A percentile compares a stretch with the other conserved stretches of the same genome.
These are phyloP conservation scores for Aspergillus phoenicis DNA, from an alignment of 2,329 filamentous ascomycete genomes.

Conservation along the genomic window DNA sequence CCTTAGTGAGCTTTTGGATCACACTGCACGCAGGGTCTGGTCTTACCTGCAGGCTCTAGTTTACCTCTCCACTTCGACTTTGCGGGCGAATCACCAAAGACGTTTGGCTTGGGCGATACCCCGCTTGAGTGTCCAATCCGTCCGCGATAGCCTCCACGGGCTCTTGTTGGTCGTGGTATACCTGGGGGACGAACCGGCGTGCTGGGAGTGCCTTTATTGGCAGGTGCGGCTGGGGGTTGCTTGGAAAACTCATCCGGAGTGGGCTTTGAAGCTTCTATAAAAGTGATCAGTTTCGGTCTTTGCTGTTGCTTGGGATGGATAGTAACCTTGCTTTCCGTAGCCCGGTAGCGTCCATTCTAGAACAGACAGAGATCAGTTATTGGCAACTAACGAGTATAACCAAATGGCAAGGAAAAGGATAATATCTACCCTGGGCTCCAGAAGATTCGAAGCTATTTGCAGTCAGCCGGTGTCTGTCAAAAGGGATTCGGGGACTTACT, in stretches of 20 bases:
- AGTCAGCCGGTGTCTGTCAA: slow-evolving; percentile 2
- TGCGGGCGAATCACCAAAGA: slow-evolving; percentile 25
- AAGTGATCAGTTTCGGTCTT: not conserved
- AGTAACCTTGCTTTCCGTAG: slow-evolving; percentile 19
- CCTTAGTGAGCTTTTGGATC: not conserved
- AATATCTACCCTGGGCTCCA: slow-evolving; percentile 27
- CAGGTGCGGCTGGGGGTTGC: not conserved
- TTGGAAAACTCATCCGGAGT: slow-evolving; percentile 6
- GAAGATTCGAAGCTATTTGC: slow-evolving; percentile 24
- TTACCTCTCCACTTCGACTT: slow-evolving; percentile 31
- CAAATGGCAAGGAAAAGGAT: not conserved
- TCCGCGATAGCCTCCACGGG: slow-evolving; percentile 9
- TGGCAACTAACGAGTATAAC: not conserved
- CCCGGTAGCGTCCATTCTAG: slow-evolving; percentile 29
- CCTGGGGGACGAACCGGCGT: slow-evolving; percentile 2
- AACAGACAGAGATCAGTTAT: not conserved
- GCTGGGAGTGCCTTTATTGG: not conserved
- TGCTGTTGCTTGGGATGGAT: not conserved
- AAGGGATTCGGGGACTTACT: slow-evolving; percentile 14
- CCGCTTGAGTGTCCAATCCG: slow-evolving; percentile 1
- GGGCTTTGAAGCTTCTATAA: not conserved
- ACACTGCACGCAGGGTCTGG: not conserved
- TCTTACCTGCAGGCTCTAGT: slow-evolving; percentile 22
- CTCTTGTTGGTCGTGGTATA: slow-evolving; percentile 8
- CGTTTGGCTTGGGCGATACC: slow-evolving; percentile 10